Evolutionary conservation across 768 basidiomycete genomes (phyloP).

Genomic region (Kwoniella sp.): DNA sequence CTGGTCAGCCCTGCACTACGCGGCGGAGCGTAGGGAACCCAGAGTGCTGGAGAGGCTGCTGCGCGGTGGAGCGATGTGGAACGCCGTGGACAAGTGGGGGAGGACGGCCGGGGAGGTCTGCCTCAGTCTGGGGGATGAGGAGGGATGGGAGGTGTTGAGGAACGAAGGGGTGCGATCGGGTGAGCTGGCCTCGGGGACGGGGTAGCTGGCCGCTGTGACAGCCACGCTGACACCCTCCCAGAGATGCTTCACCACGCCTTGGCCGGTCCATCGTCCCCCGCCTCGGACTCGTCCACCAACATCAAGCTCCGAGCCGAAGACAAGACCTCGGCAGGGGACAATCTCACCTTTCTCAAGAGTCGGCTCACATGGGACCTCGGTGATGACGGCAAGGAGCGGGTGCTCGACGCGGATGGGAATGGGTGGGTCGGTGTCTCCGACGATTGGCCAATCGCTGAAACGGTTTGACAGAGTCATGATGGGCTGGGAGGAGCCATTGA

Average conservation of each 20-base stretch:
- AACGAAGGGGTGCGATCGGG: conserved; percentile 90
- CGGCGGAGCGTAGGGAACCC: conserved; percentile 60
- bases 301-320: conserved; percentile 42
- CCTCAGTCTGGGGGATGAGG: conserved; percentile 72
- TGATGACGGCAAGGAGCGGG: conserved; percentile 73
- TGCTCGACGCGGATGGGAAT: conserved; percentile 64
- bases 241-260: conserved; percentile 48
- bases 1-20: conserved; percentile 79
- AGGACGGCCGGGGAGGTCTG: conserved; percentile 88
- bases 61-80: conserved; percentile 85
- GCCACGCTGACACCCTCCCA: conserved; percentile 18
- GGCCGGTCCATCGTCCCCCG: conserved; percentile 26
- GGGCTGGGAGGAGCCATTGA: conserved; percentile 91
- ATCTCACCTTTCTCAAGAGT: conserved; percentile 64
- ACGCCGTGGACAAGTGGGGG: conserved; percentile 76
- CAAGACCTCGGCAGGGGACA: conserved; percentile 48
- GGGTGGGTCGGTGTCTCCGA: conserved; percentile 27
- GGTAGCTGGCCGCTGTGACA: conserved; percentile 1
- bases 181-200: conserved; percentile 50
- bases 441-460: not conserved
- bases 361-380: conserved; percentile 66
- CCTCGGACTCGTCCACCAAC: conserved; percentile 11
- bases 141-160: conserved; percentile 72
- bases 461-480: conserved; percentile 71
- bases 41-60: conserved; percentile 66